Evolutionary conservation across 192 early-diverging fungal genomes (phyloP), one percentile per base, ranked within the genome.

Genomic region (Entomortierella lignicola): DNA sequence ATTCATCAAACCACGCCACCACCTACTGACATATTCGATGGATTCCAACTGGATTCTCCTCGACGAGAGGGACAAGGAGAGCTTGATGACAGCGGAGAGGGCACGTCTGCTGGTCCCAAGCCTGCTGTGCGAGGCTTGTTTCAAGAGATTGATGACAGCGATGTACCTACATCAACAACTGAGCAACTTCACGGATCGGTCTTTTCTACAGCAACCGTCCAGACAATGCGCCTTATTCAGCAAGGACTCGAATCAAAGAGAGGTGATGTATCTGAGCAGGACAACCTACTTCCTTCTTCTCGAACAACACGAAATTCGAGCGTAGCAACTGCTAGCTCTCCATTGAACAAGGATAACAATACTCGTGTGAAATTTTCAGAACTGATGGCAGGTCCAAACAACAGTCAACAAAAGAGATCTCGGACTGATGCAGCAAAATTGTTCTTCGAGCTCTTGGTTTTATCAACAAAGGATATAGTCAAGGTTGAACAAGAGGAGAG

Each of bases 371-470:
- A 21, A 47, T 74, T 72, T 30, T 59, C 66, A 30, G 70, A 74
- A 25, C 23, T 71, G 42, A 63, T 72, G 73, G 70, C 65, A 61
- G 50, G 32, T 43, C 47, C 60, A n/a, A 59, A 25, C 25, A 26
- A 21, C 48, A 75, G 15, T 23, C 63, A 64, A 60, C 80, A 60
- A 23, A 83, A 85, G 42, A 83, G 81, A 17, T 89, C 85, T 34
- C 86, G 91, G 27, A 67, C 84, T 12, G 93, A 93, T 57, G 93
- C 93, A 17, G 95, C 91, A 31, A 88, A 89, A 55, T 73, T 95
- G 51, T 99, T 99, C 80, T 98, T 96, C 82, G 98, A 99, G 77
- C 66, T 98, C 26, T 82, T 99, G 34, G 92, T 98, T 6, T 83
- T 99, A 42, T 91, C 93, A 63, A 95, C 97, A 1, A 93, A 91